Evolutionary conservation across 331 rosid species (phyloP).

Genomic region (Malus hybrid): DNA sequence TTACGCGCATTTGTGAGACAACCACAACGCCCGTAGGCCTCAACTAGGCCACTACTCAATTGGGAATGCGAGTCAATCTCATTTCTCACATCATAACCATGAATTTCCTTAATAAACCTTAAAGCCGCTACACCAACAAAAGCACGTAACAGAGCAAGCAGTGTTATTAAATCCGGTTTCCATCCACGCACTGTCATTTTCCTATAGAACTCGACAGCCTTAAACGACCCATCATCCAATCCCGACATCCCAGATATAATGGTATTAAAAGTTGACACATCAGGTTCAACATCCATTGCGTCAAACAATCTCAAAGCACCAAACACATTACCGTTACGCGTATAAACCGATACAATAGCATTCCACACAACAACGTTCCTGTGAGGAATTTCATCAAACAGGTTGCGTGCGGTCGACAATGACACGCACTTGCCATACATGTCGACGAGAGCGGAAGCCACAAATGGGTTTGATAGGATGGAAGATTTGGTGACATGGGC

Average conservation of each 20-base stretch:
- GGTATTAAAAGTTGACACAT: constrained; percentile 45
- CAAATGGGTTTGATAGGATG: constrained; percentile 40
- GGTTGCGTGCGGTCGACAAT: constrained; percentile 26
- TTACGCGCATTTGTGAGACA: constrained; percentile 24
- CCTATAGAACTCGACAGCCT: constrained; percentile 42
- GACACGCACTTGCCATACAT: constrained; percentile 54
- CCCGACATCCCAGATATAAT: constrained; percentile 36
- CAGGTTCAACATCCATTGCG: constrained; percentile 39
- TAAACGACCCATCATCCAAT: constrained; percentile 23
- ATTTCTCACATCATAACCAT: constrained; percentile 42
- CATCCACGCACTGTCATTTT: constrained; percentile 24
- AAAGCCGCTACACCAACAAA: constrained; percentile 39
- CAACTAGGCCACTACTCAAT: constrained; percentile 49
- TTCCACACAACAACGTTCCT: constrained; percentile 59
- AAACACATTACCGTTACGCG: constrained; percentile 13
- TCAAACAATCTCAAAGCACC: constrained; percentile 37
- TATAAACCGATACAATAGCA: constrained; percentile 40
- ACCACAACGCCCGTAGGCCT: constrained; percentile 63
- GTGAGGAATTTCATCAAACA: constrained; percentile 52
- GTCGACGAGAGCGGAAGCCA: constrained; percentile 42
- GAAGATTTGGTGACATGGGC: constrained; percentile 46
- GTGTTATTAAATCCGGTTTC: constrained; percentile 43
- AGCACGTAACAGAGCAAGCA: constrained; percentile 55
- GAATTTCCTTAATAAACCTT: constrained; percentile 55
- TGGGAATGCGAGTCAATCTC: constrained; percentile 36